Percentiles rank a stretch among this genome's conserved stretches.
These are phyloP conservation scores for Neohortaea acidophila DNA, from an alignment of 495 filamentous ascomycete species.

Conservation along the genomic window DNA sequence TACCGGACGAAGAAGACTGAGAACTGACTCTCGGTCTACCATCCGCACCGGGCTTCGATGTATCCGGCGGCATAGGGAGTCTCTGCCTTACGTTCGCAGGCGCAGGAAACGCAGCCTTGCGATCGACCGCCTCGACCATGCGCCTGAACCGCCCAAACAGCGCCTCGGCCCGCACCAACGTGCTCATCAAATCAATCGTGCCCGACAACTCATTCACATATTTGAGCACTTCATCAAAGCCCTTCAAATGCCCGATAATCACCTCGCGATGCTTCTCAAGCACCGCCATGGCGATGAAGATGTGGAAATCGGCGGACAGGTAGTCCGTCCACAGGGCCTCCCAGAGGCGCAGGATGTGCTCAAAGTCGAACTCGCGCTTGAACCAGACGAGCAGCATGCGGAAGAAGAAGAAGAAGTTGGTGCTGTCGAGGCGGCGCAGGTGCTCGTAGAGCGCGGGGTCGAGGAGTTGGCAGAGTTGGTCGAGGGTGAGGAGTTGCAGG, in stretches of 20 bases:
- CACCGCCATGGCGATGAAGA: conserved; percentile 87
- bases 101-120: conserved; percentile 67
- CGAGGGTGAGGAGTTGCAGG: conserved; percentile 71
- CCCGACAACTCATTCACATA: conserved; percentile 93
- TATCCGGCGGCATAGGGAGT: conserved; percentile 16
- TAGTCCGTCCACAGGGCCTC: conserved; percentile 92
- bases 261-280: conserved; percentile 89
- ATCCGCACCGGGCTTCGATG: conserved; percentile 11
- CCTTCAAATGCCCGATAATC: conserved; percentile 85
- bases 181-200: conserved; percentile 76
- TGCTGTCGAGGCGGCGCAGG: conserved; percentile 74
- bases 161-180: conserved; percentile 71
- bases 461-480: conserved; percentile 90
- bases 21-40: conserved; percentile 7
- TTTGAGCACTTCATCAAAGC: conserved; percentile 95
- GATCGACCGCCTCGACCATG: conserved; percentile 73
- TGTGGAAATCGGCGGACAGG: conserved; percentile 70
- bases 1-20: not conserved
- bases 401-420: conserved; percentile 99
- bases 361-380: conserved; percentile 89
- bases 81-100: conserved; percentile 42
- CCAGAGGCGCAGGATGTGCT: conserved; percentile 76
- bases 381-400: conserved; percentile 97
- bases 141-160: conserved; percentile 80
- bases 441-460: conserved; percentile 88